Base-by-base conservation (phyloP, 192 early-diverging fungal genomes). In the Entomortierella lignicola region DNA sequence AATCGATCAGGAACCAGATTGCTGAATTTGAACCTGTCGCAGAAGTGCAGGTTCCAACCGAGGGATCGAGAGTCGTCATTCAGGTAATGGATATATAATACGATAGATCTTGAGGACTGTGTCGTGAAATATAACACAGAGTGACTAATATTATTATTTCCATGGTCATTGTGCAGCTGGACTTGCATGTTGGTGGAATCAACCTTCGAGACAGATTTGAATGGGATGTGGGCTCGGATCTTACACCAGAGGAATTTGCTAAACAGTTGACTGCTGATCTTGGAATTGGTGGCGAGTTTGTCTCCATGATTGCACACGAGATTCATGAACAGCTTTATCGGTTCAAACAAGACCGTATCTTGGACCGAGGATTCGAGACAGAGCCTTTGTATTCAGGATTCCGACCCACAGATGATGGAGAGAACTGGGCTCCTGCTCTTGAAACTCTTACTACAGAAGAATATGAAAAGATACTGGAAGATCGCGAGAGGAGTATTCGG, bases 201-300 rank as follows among this genome's bases (percentile, higher is more conserved):
- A 89, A 94, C 71, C 75, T 96, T 47, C 83, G 91, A 20, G 97
- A 98, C 73, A 88, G 91, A 12, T 91, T 98, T 63, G 96, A 97
- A 85, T 98, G 97, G 97, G 95, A 96, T 55, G 84, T 97, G n/a
- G 86, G 83, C 27, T 86, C 89, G 29, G 79, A 87, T 48, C 47
- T 85, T 69, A 80, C 68, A 34, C 94, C 94, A 3, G 94, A 95
- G 66, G 89, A 87, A 26, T 96, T 96, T 74, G 87, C 90, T 30
- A 73, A 79, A n/a, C 85, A 85, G 30, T 63, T 94, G 54, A 84
- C 89, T 2, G 81, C 88, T 27, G 94, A 96, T 63, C 67, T 96
- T 32, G 93, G 93, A 10, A 79, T 96, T 34, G 93, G 92, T 0
- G 92, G 92, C 12, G 93, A 94, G 68, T 96, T 93, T 84, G 88